Evolutionary conservation across 495 filamentous ascomycete genomes (phyloP), one percentile per base, ranked within the genome.

Genomic region (Umbilicaria muhlenbergii): DNA sequence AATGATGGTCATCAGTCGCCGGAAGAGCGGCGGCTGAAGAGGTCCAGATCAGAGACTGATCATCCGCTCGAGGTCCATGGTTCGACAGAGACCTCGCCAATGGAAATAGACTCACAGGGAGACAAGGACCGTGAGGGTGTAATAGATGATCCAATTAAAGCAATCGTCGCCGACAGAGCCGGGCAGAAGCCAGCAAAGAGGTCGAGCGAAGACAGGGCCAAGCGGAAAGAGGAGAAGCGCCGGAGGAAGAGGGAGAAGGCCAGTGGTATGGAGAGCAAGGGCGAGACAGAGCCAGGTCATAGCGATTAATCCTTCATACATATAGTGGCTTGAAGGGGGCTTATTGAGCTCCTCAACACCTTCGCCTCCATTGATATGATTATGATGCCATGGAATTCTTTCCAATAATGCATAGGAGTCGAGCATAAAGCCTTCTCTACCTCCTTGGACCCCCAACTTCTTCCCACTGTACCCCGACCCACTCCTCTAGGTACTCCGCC

Each of bases 401-500:
- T 1, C 8, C 0, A 28, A 28, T 28, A 0, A 6, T 7, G 24
- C 6, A 28, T 6, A 41, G n/a, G 14, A 6, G 14, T 19, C n/a
- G 38, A 41, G 34, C 16, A 15, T 38, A 13, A 41, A 8, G 14
- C 38, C 12, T 39, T 50, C 38, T 21, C 47, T 55, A 65, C 46
- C 60, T 64, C 50, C 67, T 55, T 10, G 24, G 8, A 1, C 35
- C 47, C 3, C 32, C 42, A 43, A 60, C 45, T 60, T 93, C 85
- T 67, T 96, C 91, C 91, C 89, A 98, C 66, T 96, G 91, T 55
- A 95, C 91, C 7, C 91, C 89, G 15, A 73, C 80, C 89, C 92
- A 95, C 63, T 98, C 91, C 65, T 95, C 92, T 34, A 86, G 51
- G 64, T 86, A 95, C 1, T 75, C 83, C 16, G 71, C 66, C 32